These are phyloP conservation scores for Elsinoe perseae DNA, from an alignment of 2,329 filamentous ascomycete genomes.

Conservation along the genomic window DNA sequence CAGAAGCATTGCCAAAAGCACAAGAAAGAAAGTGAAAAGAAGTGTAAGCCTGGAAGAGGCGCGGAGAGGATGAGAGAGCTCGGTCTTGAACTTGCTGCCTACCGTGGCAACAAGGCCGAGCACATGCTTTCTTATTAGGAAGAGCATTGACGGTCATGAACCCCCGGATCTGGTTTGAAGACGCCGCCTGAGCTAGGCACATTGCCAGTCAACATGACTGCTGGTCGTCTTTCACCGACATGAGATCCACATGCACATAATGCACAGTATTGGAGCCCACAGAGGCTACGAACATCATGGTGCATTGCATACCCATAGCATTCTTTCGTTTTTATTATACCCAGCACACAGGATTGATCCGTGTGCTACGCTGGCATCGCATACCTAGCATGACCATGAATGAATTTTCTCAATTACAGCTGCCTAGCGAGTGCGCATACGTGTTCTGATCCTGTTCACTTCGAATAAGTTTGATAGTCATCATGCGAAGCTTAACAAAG, in stretches of 20 bases:
- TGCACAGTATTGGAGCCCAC: slow-evolving; percentile 3
- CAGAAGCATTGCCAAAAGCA: slow-evolving; percentile 82
- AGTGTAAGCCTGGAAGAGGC: slow-evolving; percentile 69
- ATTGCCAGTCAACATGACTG: slow-evolving; percentile 16
- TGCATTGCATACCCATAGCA: slow-evolving; percentile 7
- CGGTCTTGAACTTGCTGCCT: slow-evolving; percentile 79
- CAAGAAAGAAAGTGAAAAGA: slow-evolving; percentile 47
- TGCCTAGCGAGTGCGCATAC: no score
- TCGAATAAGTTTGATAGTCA: no score
- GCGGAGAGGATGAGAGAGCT: slow-evolving; percentile 90
- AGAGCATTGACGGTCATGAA: slow-evolving; percentile 18
- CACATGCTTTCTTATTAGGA: slow-evolving; percentile 39
- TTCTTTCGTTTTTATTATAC: slow-evolving; percentile 13
- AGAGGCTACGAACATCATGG: slow-evolving; percentile 3
- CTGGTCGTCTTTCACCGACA: slow-evolving; percentile 18
- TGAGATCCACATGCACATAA: slow-evolving; percentile 16
- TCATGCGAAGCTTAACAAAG: no score
- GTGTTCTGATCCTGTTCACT: no score
- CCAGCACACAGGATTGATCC: slow-evolving; percentile 5
- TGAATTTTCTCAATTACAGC: neutral
- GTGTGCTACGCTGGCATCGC: slow-evolving; percentile 11
- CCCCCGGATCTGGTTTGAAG: slow-evolving; percentile 15
- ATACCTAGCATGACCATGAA: slow-evolving; percentile 3
- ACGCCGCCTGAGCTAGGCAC: slow-evolving; percentile 17
- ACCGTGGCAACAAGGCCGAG: slow-evolving; percentile 52